These are phyloP conservation scores for Trichothecium sympodiale DNA, from an alignment of 2,329 filamentous ascomycete species.

Conservation along the genomic window DNA sequence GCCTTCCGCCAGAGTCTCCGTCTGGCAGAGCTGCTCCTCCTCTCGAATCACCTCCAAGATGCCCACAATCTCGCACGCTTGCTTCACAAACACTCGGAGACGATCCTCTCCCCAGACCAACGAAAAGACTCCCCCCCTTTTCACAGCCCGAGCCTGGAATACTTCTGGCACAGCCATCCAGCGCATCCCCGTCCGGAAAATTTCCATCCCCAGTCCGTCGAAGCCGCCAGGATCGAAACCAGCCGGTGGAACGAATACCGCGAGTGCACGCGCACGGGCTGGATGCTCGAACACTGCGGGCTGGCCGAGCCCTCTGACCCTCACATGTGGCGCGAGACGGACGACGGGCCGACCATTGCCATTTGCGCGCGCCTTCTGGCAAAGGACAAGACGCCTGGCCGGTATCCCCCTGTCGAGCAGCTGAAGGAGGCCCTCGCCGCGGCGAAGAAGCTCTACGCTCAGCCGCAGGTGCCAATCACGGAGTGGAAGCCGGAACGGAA, in stretches of 20 bases:
- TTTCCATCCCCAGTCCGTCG: no score
- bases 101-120: no score
- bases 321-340: conserved; percentile 3
- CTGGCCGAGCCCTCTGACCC: conserved; percentile 3
- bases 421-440: neutral
- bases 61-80: no score
- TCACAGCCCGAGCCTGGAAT: no score
- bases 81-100: no score
- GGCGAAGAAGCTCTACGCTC: conserved; percentile 1
- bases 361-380: conserved; percentile 4
- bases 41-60: no score
- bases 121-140: no score
- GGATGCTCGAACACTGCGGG: conserved; percentile 5
- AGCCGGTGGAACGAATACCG: conserved; percentile 3
- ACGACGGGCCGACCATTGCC: conserved; percentile 2
- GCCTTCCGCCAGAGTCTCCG: no score
- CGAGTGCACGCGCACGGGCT: conserved; percentile 4
- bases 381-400: conserved; percentile 3
- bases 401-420: conserved; percentile 9
- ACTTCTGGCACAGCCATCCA: no score
- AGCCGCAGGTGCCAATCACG: conserved; percentile 1
- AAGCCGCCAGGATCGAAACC: no score
- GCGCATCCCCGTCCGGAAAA: no score
- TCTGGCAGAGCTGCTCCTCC: no score
- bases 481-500: neutral